A percentile compares a stretch with the other conserved stretches of the same genome.
Conservation (phyloP, 2,329 filamentous ascomycete species). For the Ceratocystiopsis minuta region DNA sequence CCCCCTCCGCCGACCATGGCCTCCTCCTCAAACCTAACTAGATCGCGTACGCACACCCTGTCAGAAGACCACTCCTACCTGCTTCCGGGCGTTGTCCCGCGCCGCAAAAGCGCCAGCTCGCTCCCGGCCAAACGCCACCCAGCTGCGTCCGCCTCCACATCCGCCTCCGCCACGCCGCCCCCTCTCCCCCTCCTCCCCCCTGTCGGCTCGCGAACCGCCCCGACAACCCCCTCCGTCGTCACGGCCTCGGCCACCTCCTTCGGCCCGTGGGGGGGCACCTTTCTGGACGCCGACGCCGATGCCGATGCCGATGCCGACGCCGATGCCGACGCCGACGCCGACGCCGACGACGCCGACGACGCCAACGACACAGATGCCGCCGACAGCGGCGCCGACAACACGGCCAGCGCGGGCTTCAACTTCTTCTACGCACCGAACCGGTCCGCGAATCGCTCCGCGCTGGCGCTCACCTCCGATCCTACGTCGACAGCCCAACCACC, state of each 20-base stretch:
- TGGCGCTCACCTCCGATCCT: no score
- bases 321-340: not conserved
- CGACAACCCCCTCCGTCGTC: slow-evolving; percentile 3
- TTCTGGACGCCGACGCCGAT: slow-evolving; percentile 5
- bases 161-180: not conserved
- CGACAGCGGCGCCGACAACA: no score
- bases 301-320: not conserved
- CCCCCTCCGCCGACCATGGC: slow-evolving; percentile 6
- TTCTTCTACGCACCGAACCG: not conserved
- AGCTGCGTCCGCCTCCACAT: not conserved
- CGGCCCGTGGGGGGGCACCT: slow-evolving; percentile 7
- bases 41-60: slow-evolving; percentile 8
- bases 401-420: no score
- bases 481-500: no score
- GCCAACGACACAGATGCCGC: not conserved
- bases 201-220: not conserved
- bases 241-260: not conserved
- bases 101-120: slow-evolving; percentile 6
- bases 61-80: slow-evolving; percentile 7
- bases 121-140: not conserved
- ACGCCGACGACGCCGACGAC: not conserved
- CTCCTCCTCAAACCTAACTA: not conserved
- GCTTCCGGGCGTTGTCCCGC: not conserved
- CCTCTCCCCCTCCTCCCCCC: not conserved
- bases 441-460: no score